Base-by-base conservation (phyloP, 495 filamentous ascomycete genomes). In the Hyaloscypha finlandica region DNA sequence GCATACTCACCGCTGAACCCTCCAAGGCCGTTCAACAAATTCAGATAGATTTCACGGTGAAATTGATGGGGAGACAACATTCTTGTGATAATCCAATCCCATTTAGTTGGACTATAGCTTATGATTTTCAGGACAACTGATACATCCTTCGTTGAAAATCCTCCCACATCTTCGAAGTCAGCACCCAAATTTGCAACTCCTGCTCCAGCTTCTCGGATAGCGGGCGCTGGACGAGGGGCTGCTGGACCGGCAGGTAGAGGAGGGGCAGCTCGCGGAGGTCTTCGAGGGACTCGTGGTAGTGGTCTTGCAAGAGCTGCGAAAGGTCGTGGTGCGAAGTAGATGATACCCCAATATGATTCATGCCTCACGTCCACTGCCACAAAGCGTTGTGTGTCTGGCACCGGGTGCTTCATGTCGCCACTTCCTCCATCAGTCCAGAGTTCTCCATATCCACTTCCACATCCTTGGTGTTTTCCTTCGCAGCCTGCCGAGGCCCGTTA, bases 71-170 rank as follows among this genome's bases (percentile, higher is more conserved):
- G 94, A 98, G 66, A 89, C 89, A 65, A 97, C 94, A 29, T 97
- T 97, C 73, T 84, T 99, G 92, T 96, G 73, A 77, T 89, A 32
- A 20, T 52, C 54, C 4, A 31, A 58, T 39, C 53, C 37, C 20
- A 19, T n/a, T 37, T 1, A 45, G 25, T 59, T 56, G 59, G 59
- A 30, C 61, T 39, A n/a, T 67, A n/a, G n/a, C 71, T 73, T 54
- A 82, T 73, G 69, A 25, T 59, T 53, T 70, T 8, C 70, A 95
- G 92, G 82, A 97, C 94, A 31, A 97, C 91, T 32, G 95, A 97
- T 76, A 97, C 93, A 16, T 93, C 92, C 14, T 99, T 97, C 72
- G 87, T 97, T 30, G 93, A 96, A 29, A 90, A 97, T 74, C 93
- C 93, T 19, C 86, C 91, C 1, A 86, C 83, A 39, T 87, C 88